These are phyloP conservation scores for Kernera saxatilis DNA, from an alignment of 345 rosid species.

Conservation along the genomic window DNA sequence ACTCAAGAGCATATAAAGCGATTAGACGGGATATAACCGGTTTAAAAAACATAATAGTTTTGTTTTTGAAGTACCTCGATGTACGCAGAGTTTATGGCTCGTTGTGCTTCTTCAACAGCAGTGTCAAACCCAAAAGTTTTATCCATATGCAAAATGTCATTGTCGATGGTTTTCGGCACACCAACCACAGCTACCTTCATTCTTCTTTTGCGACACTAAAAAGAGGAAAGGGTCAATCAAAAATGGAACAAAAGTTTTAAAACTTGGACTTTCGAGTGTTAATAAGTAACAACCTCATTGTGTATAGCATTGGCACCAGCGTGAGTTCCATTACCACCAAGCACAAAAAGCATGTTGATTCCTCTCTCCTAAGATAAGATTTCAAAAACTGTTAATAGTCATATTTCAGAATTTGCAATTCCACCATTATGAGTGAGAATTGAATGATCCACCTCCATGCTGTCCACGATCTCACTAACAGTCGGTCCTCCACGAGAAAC, in stretches of 20 bases:
- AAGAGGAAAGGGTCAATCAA: neutral
- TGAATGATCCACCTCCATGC: constrained; percentile 50
- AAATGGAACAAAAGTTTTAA: neutral
- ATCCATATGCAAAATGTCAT: constrained; percentile 93
- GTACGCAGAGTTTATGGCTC: constrained; percentile 65
- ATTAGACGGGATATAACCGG: too few species aligned
- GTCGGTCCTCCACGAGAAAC: constrained; percentile 83
- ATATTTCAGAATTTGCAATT: constrained; percentile 26
- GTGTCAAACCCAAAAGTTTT: constrained; percentile 98
- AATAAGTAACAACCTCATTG: constrained; percentile 42
- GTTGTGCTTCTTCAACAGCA: constrained; percentile 98
- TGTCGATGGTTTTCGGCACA: constrained; percentile 96
- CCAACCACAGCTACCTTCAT: constrained; percentile 88
- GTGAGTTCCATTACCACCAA: constrained; percentile 90
- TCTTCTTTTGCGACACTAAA: constrained; percentile 78
- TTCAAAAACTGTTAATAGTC: neutral
- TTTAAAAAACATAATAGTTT: too few species aligned
- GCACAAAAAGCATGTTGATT: constrained; percentile 90
- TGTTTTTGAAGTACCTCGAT: neutral
- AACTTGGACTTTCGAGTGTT: neutral
- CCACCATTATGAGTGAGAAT: constrained; percentile 35
- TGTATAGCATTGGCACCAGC: constrained; percentile 93
- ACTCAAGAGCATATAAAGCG: neutral
- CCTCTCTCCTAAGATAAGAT: constrained; percentile 49
- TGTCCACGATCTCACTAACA: constrained; percentile 58